Evolutionary conservation across 306 rosid species (phyloP).

Genomic region (Inga leiocalycina): DNA sequence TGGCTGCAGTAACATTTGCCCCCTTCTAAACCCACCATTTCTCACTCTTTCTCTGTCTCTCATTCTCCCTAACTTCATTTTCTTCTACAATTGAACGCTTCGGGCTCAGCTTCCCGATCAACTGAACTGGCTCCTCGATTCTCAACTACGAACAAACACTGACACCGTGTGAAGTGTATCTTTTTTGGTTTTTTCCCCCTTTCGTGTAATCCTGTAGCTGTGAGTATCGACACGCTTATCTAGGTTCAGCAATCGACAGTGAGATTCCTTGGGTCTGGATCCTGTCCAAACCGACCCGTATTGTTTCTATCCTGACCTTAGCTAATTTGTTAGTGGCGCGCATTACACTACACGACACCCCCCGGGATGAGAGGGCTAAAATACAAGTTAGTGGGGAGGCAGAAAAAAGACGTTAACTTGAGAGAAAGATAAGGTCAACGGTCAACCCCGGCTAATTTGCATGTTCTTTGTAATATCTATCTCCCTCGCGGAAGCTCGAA

Average conservation of each 20-base stretch:
- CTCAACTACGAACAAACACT: neutral
- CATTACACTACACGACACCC: conserved; percentile 28
- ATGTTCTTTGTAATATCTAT: neutral
- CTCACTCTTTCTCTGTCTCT: conserved; percentile 42
- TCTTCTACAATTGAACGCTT: neutral
- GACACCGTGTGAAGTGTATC: neutral
- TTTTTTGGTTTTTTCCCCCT: neutral
- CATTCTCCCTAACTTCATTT: neutral
- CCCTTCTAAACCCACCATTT: conserved; percentile 61
- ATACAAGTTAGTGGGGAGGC: conserved; percentile 30
- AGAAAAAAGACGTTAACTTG: neutral
- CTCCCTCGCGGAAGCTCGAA: neutral
- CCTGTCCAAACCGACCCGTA: conserved; percentile 13
- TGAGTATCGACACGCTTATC: neutral
- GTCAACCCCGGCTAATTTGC: conserved; percentile 27
- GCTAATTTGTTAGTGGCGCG: conserved; percentile 33
- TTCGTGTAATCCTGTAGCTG: neutral
- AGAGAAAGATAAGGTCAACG: conserved; percentile 30
- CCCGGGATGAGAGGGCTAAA: conserved; percentile 13
- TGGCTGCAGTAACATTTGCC: conserved; percentile 47
- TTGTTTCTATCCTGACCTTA: neutral
- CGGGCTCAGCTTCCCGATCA: conserved; percentile 22
- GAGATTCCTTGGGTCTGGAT: conserved; percentile 18
- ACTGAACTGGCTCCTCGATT: conserved; percentile 17
- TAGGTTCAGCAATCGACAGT: neutral